A percentile compares a stretch with the other conserved stretches of the same genome.
phyloP scores from a whole-genome alignment of 352 stramenopile genomes.

The Globisporangium nodosum region DNA sequence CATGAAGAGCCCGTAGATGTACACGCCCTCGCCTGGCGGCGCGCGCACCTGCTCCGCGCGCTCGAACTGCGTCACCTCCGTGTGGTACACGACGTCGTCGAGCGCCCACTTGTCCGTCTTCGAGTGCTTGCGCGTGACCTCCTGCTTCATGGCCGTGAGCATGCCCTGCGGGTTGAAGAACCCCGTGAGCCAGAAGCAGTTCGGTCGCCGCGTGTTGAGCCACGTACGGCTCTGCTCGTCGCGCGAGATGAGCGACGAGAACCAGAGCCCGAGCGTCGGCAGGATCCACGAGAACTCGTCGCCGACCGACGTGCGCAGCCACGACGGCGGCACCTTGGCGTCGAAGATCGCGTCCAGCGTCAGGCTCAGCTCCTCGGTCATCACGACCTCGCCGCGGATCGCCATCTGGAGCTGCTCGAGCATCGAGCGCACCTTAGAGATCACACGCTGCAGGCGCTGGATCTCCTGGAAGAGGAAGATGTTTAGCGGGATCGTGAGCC shows the following conservation, averaged over 20 bases:
- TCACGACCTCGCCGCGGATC: constrained; percentile 97
- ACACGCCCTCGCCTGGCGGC: constrained; percentile 92
- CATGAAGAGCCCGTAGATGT: constrained; percentile 97
- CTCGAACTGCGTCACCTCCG: constrained; percentile 94
- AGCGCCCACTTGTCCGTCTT: constrained; percentile 97
- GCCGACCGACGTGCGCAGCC: constrained; percentile 94
- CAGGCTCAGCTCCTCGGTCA: constrained; percentile 95
- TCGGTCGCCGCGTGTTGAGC: constrained; percentile 93
- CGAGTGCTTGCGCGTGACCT: constrained; percentile 95
- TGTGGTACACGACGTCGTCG: constrained; percentile 98
- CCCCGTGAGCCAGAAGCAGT: constrained; percentile 96
- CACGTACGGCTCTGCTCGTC: constrained; percentile 95
- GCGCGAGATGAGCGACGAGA: constrained; percentile 93
- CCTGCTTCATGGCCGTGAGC: constrained; percentile 99
- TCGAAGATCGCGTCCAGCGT: constrained; percentile 96
- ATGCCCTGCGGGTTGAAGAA: constrained; percentile 99
- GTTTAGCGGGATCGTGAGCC: constrained; percentile 95
- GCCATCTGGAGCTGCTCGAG: constrained; percentile 95
- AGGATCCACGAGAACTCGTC: constrained; percentile 98
- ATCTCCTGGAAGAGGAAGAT: constrained; percentile 99
- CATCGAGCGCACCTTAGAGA: constrained; percentile 94
- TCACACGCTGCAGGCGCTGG: constrained; percentile 94
- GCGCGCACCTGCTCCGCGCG: constrained; percentile 86
- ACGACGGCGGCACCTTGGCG: constrained; percentile 92
- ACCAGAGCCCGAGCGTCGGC: constrained; percentile 95